A percentile compares a stretch with the other conserved stretches of the same genome.
These are phyloP conservation scores for Elsinoe fawcettii DNA, from an alignment of 2,329 filamentous ascomycete species.

Conservation along the genomic window DNA sequence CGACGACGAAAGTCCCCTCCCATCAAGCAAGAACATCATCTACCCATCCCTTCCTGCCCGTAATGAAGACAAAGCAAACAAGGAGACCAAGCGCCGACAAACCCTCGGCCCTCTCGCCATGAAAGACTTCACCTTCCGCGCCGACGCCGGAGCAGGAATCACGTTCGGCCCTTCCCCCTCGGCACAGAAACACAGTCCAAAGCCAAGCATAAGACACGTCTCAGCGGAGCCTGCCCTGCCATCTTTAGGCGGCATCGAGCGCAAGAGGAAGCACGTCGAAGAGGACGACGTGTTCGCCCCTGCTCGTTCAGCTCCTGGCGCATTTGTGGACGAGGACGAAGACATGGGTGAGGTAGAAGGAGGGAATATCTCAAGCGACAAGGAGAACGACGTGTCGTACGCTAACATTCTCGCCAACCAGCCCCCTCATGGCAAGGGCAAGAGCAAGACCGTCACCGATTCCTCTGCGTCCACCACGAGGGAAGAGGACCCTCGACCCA, in stretches of 20 bases:
- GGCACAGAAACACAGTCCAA: conserved; percentile 25
- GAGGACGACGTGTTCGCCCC: conserved; percentile 13
- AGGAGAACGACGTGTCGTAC: conserved; percentile 35
- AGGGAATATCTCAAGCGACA: conserved; percentile 23
- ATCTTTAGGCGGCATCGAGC: conserved; percentile 18
- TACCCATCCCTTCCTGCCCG: conserved; percentile 22
- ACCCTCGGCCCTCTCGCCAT: conserved; percentile 27
- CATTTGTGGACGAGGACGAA: neutral
- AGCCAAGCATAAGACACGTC: conserved; percentile 40
- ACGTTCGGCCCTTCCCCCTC: conserved; percentile 35
- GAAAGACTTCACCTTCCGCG: conserved; percentile 43
- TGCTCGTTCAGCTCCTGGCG: neutral
- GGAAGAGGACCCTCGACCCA: conserved; percentile 21
- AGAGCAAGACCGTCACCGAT: conserved; percentile 9
- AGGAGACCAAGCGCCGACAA: conserved; percentile 29
- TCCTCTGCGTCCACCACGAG: neutral
- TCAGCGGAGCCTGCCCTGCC: conserved; percentile 27
- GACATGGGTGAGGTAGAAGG: neutral
- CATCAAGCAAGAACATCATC: conserved; percentile 21
- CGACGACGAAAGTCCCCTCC: conserved; percentile 19
- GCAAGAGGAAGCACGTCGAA: conserved; percentile 38
- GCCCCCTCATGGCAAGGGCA: conserved; percentile 16
- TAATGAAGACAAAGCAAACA: conserved; percentile 17
- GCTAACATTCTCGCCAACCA: conserved; percentile 21
- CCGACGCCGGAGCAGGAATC: conserved; percentile 33